Percentiles rank a stretch among this genome's conserved stretches.
Evolutionary conservation across 169 alveolate species (phyloP).

Genomic region (Besnoitia besnoiti): DNA sequence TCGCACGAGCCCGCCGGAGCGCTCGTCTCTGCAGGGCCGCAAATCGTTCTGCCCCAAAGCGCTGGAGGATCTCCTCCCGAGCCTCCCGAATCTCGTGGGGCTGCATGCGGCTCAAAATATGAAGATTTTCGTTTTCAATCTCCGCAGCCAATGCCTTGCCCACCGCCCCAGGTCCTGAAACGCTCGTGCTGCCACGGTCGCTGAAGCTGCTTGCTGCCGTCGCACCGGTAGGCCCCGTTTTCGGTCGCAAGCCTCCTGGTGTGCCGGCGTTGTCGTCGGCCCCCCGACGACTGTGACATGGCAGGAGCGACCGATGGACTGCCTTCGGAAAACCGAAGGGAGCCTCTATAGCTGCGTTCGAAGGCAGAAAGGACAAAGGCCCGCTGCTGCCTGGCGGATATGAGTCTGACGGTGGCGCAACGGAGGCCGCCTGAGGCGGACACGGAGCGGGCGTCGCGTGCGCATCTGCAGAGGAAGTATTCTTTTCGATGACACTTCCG

Average conservation of each 20-base stretch:
- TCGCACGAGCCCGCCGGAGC: not conserved
- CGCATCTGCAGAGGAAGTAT: not conserved
- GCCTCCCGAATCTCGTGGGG: conserved; percentile 25
- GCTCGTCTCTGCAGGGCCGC: conserved; percentile 33
- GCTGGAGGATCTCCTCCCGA: conserved; percentile 5
- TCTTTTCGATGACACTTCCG: not conserved
- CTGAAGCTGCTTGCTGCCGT: no score
- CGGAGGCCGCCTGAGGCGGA: not conserved
- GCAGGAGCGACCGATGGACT: not conserved
- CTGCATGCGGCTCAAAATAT: not conserved
- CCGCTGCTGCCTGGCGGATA: not conserved
- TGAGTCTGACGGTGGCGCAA: not conserved
- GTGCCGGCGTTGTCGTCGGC: not conserved
- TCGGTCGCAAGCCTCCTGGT: no score
- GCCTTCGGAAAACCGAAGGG: conserved; percentile 12
- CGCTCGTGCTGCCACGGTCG: no score
- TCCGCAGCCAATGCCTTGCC: not conserved
- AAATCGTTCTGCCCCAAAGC: conserved; percentile 30
- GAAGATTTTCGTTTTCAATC: not conserved
- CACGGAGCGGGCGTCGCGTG: not conserved
- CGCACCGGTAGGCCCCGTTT: no score
- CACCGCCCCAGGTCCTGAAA: not conserved
- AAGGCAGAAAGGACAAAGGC: not conserved
- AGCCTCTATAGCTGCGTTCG: conserved; percentile 15
- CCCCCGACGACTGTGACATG: not conserved